phyloP scores from a whole-genome alignment of 257 asterid species.

The Henckelia pumila region DNA sequence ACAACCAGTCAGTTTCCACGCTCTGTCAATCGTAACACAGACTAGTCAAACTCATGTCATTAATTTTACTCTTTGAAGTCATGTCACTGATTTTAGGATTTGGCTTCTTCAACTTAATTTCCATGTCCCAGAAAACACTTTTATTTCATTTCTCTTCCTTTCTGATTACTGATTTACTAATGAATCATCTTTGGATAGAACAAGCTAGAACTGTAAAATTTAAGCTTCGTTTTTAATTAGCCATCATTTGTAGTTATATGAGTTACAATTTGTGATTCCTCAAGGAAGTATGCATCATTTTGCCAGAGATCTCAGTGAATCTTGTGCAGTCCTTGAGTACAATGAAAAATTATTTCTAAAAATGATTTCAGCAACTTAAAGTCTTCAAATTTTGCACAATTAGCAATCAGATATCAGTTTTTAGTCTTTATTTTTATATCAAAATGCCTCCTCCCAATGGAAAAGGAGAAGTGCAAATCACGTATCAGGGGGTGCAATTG shows the following conservation, averaged over 20 bases:
- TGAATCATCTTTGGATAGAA: background rate
- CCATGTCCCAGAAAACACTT: background rate
- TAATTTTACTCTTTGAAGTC: background rate
- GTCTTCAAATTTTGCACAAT: conserved; percentile 4
- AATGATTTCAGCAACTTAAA: conserved; percentile 12
- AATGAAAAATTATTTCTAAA: background rate
- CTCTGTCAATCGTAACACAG: background rate
- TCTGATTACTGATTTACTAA: background rate
- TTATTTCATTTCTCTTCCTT: background rate
- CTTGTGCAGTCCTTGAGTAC: background rate
- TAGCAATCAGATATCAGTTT: conserved; percentile 15
- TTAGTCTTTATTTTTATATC: conserved; percentile 9
- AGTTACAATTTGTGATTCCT: too few species aligned
- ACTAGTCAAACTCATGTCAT: background rate
- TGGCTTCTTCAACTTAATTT: too few species aligned
- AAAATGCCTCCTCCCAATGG: too few species aligned
- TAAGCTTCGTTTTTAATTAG: background rate
- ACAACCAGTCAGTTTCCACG: background rate
- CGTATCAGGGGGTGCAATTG: too few species aligned
- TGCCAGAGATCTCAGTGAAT: background rate
- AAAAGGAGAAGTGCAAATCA: too few species aligned
- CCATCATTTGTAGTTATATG: too few species aligned
- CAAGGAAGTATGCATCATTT: too few species aligned
- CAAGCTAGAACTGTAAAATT: background rate
- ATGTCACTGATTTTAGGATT: too few species aligned